A percentile compares a stretch with the other conserved stretches of the same genome.
Conservation (phyloP, 2,329 filamentous ascomycete species). For the Onygenales sp. region DNA sequence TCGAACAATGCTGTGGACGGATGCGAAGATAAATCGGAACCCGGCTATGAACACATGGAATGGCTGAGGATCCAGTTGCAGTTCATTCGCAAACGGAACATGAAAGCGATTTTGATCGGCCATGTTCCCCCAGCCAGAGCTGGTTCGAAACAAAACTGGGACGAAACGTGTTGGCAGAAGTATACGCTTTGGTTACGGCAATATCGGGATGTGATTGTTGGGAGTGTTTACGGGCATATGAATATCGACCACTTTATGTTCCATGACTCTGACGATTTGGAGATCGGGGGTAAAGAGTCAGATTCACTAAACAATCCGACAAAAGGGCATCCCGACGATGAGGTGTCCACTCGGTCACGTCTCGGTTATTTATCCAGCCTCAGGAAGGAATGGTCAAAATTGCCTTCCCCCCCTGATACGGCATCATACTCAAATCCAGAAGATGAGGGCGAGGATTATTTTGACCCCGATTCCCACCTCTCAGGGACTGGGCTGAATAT, state of each 20-base stretch:
- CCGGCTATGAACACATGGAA: conserved; percentile 90
- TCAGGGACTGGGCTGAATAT: conserved; percentile 29
- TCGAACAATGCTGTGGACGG: conserved; percentile 91
- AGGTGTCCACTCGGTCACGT: conserved; percentile 58
- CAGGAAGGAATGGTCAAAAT: conserved; percentile 63
- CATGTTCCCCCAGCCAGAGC: conserved; percentile 90
- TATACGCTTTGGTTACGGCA: conserved; percentile 85
- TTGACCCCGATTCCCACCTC: conserved; percentile 4
- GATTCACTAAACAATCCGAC: conserved; percentile 8
- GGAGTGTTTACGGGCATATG: conserved; percentile 85
- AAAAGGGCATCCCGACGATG: conserved; percentile 24
- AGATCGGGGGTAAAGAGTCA: conserved; percentile 40
- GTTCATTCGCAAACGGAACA: conserved; percentile 67
- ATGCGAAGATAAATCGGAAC: conserved; percentile 67
- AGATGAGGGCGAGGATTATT: conserved; percentile 13
- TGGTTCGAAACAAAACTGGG: conserved; percentile 77
- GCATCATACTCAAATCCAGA: conserved; percentile 10
- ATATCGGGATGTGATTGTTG: conserved; percentile 81
- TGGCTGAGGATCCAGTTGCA: conserved; percentile 88
- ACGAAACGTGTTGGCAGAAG: conserved; percentile 97
- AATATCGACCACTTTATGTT: conserved; percentile 96
- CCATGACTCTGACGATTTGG: conserved; percentile 71
- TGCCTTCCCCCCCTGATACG: conserved; percentile 49
- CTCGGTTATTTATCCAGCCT: conserved; percentile 71
- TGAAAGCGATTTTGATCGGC: conserved; percentile 91